A percentile compares a stretch with the other conserved stretches of the same genome.
Conservation (phyloP, 176 grass and related monocot genomes). For the Avena atlantica region DNA sequence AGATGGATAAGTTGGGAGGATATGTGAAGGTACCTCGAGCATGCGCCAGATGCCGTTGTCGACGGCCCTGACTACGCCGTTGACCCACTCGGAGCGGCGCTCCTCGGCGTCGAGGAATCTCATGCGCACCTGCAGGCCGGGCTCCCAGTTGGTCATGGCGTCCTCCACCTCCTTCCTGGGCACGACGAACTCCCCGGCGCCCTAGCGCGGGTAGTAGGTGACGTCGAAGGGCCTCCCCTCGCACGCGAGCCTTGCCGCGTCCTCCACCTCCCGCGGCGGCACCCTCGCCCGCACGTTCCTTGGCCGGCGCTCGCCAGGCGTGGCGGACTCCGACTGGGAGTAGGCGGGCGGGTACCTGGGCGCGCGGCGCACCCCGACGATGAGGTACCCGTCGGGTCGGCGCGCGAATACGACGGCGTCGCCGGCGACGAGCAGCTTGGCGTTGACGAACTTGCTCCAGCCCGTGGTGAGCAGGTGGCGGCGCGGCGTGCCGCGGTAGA, state of each 20-base stretch:
- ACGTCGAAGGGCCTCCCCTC: constrained; percentile 54
- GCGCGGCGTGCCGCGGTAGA: constrained; percentile 79
- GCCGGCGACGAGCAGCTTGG: constrained; percentile 68
- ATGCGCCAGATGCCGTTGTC: constrained; percentile 56
- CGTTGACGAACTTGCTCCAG: constrained; percentile 81
- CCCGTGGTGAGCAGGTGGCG: constrained; percentile 89
- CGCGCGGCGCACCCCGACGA: constrained; percentile 50
- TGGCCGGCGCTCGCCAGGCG: background rate
- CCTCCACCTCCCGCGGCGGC: constrained; percentile 47
- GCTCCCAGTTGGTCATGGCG: constrained; percentile 34
- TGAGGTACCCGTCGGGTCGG: constrained; percentile 28
- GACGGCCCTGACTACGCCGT: constrained; percentile 49
- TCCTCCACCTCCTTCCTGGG: constrained; percentile 54
- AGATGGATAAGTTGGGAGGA: too few species aligned
- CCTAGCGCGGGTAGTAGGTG: constrained; percentile 56
- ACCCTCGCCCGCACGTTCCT: constrained; percentile 54
- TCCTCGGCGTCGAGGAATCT: constrained; percentile 57
- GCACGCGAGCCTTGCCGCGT: constrained; percentile 49
- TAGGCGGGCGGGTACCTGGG: constrained; percentile 6
- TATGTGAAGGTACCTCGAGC: too few species aligned
- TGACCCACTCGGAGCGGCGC: constrained; percentile 40
- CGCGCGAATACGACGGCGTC: constrained; percentile 71
- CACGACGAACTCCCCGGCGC: constrained; percentile 69
- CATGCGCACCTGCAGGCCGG: constrained; percentile 54
- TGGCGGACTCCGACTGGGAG: too few species aligned